A percentile compares a stretch with the other conserved stretches of the same genome.
phyloP scores from a whole-genome alignment of 176 grass and related monocot species.

The Bonia amplexicaulis region DNA sequence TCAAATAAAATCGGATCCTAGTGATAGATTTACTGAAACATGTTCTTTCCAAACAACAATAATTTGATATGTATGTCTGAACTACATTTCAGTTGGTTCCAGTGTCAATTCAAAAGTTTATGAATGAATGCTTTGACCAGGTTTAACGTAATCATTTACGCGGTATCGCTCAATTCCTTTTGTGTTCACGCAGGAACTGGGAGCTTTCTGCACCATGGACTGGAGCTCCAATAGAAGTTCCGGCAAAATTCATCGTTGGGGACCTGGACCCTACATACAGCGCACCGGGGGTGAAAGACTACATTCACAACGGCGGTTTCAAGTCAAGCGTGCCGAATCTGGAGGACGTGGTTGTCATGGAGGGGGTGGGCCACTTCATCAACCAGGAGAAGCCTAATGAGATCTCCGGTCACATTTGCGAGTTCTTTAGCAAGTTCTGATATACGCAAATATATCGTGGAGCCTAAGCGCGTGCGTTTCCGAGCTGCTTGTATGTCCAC shows the following conservation, averaged over 20 bases:
- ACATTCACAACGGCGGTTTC: slow-evolving; percentile 68
- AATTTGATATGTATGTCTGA: background rate
- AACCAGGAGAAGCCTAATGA: slow-evolving; percentile 75
- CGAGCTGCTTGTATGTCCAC: background rate
- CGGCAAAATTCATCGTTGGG: slow-evolving; percentile 72
- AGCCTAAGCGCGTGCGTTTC: background rate
- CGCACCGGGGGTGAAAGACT: slow-evolving; percentile 45
- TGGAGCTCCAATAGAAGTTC: slow-evolving; percentile 46
- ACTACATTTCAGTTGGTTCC: background rate
- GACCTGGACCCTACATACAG: slow-evolving; percentile 64
- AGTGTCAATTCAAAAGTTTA: background rate
- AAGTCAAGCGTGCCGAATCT: slow-evolving; percentile 59
- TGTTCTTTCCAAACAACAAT: background rate
- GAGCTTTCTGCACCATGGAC: slow-evolving; percentile 76
- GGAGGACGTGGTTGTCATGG: slow-evolving; percentile 64
- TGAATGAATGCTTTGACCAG: background rate
- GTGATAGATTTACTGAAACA: background rate
- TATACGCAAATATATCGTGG: background rate
- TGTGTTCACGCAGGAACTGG: slow-evolving; percentile 52
- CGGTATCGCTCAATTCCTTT: background rate
- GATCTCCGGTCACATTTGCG: slow-evolving; percentile 68
- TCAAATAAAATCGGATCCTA: background rate
- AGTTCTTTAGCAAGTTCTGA: slow-evolving; percentile 68
- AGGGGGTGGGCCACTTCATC: slow-evolving; percentile 68
- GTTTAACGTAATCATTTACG: background rate